Evolutionary conservation across 495 filamentous ascomycete genomes (phyloP).

Genomic region (Acidiella bohemica): DNA sequence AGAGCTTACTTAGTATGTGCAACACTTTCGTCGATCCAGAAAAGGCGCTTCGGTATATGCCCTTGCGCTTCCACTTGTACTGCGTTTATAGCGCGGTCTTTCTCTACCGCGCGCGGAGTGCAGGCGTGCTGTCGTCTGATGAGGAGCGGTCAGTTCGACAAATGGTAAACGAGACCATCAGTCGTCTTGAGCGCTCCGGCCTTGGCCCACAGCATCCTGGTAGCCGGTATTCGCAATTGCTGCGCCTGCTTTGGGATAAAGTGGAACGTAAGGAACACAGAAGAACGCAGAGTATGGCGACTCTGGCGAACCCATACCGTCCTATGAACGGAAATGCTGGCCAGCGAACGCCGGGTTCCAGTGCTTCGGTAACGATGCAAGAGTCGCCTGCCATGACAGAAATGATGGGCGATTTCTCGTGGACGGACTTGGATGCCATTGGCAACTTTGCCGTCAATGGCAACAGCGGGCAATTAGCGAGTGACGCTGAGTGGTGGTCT

Average conservation of each 20-base stretch:
- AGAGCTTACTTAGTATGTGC: slow-evolving; percentile 25
- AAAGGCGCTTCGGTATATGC: slow-evolving; percentile 26
- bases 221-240: slow-evolving; percentile 40
- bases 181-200: slow-evolving; percentile 39
- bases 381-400: slow-evolving; percentile 24
- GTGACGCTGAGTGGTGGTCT: slow-evolving; percentile 16
- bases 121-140: slow-evolving; percentile 38
- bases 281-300: slow-evolving; percentile 7
- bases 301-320: slow-evolving; percentile 17
- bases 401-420: slow-evolving; percentile 41
- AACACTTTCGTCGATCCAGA: slow-evolving; percentile 31
- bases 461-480: slow-evolving; percentile 1
- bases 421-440: slow-evolving; percentile 44
- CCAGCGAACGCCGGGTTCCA: slow-evolving; percentile 26
- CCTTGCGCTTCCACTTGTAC: slow-evolving; percentile 29
- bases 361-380: slow-evolving; percentile 12
- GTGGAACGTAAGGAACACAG: slow-evolving; percentile 22
- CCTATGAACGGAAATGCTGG: slow-evolving; percentile 32
- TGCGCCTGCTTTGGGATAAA: slow-evolving; percentile 42
- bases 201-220: slow-evolving; percentile 42
- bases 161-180: slow-evolving; percentile 39
- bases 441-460: slow-evolving; percentile 38
- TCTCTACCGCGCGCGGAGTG: slow-evolving; percentile 44
- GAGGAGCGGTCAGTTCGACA: slow-evolving; percentile 42
- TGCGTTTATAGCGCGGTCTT: slow-evolving; percentile 45